Evolutionary conservation across 176 grass and related monocot species (phyloP).

Genomic region (Aegilops longissima): DNA sequence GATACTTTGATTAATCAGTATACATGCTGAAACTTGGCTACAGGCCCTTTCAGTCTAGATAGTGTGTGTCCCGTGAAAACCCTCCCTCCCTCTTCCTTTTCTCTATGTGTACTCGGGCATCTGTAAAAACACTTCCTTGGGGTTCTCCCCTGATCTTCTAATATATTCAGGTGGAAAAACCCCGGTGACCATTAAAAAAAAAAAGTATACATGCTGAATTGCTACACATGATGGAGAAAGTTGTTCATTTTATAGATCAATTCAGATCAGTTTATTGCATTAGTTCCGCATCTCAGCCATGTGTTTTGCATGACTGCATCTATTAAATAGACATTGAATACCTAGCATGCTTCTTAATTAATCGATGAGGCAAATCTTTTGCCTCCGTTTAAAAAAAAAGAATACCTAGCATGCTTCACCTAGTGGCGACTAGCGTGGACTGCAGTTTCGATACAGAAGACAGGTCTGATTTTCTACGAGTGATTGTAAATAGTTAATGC

Average conservation of each 20-base stretch:
- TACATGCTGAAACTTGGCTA: not conserved
- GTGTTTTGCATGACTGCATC: not conserved
- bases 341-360: not conserved
- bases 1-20: slow-evolving; percentile 4
- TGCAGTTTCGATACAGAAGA: not conserved
- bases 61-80: too few species aligned
- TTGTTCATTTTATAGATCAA: not conserved
- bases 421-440: not conserved
- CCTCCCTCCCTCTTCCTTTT: too few species aligned
- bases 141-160: too few species aligned
- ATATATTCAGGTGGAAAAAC: too few species aligned
- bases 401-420: not conserved
- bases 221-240: not conserved
- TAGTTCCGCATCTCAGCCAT: not conserved
- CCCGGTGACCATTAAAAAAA: too few species aligned
- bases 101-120: too few species aligned
- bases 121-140: too few species aligned
- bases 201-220: not conserved
- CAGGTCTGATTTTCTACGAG: not conserved
- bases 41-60: too few species aligned
- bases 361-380: too few species aligned
- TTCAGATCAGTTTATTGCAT: not conserved
- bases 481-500: not conserved
- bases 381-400: not conserved
- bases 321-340: slow-evolving; percentile 15